Conservation (phyloP, 495 filamentous ascomycete species). For the Xylaria longipes region DNA sequence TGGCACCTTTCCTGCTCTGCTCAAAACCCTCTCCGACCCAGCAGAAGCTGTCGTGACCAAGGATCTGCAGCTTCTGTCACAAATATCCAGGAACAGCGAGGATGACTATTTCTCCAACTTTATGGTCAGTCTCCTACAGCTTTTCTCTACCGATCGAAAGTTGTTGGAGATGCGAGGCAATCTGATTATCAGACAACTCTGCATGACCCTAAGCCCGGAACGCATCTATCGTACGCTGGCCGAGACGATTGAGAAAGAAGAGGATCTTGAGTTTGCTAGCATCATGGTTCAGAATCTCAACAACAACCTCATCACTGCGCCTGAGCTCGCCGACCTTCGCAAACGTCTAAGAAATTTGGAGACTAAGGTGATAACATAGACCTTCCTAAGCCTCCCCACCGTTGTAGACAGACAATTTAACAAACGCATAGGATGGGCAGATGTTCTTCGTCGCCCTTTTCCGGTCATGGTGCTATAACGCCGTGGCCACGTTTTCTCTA, state of each 20-base stretch:
- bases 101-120: slow-evolving; percentile 97
- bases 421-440: slow-evolving; percentile 77
- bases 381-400: slow-evolving; percentile 12
- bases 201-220: slow-evolving; percentile 88
- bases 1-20: slow-evolving; percentile 92
- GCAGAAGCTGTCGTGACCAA: slow-evolving; percentile 95
- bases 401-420: not conserved
- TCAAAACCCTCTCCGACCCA: slow-evolving; percentile 96
- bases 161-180: slow-evolving; percentile 93
- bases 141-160: slow-evolving; percentile 92
- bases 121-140: slow-evolving; percentile 94
- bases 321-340: slow-evolving; percentile 87
- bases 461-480: slow-evolving; percentile 97
- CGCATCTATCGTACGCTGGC: slow-evolving; percentile 95
- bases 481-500: slow-evolving; percentile 95
- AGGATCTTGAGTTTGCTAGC: slow-evolving; percentile 97
- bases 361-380: slow-evolving; percentile 63
- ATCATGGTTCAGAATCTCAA: slow-evolving; percentile 99
- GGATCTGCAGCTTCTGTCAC: slow-evolving; percentile 91
- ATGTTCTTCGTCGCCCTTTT: slow-evolving; percentile 94
- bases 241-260: slow-evolving; percentile 96
- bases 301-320: slow-evolving; percentile 98
- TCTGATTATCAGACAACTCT: slow-evolving; percentile 94
- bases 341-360: slow-evolving; percentile 91
- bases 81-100: slow-evolving; percentile 95